Evolutionary conservation across 73 alveolate species (phyloP).

Genomic region (Paramecium caudatum): DNA sequence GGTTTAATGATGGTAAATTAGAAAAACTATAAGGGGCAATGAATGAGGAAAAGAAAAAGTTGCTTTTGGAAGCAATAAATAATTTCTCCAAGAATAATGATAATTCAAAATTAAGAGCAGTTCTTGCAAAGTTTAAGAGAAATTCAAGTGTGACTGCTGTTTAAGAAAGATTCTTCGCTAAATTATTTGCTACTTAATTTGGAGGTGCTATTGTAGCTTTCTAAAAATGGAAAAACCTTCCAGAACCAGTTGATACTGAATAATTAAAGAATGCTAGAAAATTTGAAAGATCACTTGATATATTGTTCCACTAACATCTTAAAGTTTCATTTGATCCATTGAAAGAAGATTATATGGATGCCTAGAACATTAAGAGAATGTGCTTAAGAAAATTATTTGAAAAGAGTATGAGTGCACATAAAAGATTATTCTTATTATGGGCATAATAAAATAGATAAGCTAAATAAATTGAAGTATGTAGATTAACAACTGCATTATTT

Average conservation of each 20-base stretch:
- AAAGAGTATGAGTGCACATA: slow-evolving; percentile 54
- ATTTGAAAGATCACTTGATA: slow-evolving; percentile 28
- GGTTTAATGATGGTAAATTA: neutral
- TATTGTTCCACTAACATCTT: neutral
- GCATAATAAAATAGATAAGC: slow-evolving; percentile 50
- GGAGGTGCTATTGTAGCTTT: slow-evolving; percentile 47
- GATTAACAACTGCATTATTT: neutral
- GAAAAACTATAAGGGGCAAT: neutral
- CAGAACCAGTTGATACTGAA: slow-evolving; percentile 49
- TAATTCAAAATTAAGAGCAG: neutral
- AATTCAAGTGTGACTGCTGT: slow-evolving; percentile 16
- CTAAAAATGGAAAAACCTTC: slow-evolving; percentile 67
- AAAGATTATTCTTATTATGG: slow-evolving; percentile 58
- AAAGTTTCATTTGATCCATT: slow-evolving; percentile 58
- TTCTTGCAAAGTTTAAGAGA: slow-evolving; percentile 31
- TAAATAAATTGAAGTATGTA: slow-evolving; percentile 49
- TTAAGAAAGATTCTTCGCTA: slow-evolving; percentile 58
- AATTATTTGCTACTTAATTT: slow-evolving; percentile 21
- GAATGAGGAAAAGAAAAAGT: slow-evolving; percentile 40
- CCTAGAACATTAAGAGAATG: slow-evolving; percentile 21
- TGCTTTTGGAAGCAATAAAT: neutral
- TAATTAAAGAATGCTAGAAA: slow-evolving; percentile 50
- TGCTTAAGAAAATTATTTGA: slow-evolving; percentile 46
- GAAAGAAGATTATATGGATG: slow-evolving; percentile 45
- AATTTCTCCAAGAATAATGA: neutral